Conservation (phyloP, 2,329 filamentous ascomycete genomes). For the Cladosporium sp. region DNA sequence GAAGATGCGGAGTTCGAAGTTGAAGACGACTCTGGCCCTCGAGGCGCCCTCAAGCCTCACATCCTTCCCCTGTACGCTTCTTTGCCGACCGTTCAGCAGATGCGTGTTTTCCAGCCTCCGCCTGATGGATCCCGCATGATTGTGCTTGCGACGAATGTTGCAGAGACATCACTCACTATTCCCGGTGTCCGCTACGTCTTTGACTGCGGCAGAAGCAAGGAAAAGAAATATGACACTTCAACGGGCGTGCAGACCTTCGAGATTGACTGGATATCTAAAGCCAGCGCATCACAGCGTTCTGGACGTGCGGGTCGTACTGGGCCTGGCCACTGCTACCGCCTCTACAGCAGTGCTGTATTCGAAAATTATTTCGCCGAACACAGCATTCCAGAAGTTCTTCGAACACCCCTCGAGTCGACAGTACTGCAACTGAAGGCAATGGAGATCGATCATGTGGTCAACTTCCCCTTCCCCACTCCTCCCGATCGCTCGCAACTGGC, state of each 20-base stretch:
- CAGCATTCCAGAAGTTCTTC: constrained; percentile 77
- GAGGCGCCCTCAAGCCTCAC: constrained; percentile 63
- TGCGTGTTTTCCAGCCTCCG: constrained; percentile 75
- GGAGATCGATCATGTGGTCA: constrained; percentile 81
- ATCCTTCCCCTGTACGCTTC: constrained; percentile 92
- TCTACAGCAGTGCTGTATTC: constrained; percentile 92
- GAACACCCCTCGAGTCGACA: constrained; percentile 83
- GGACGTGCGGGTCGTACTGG: constrained; percentile 94
- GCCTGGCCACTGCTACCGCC: constrained; percentile 87
- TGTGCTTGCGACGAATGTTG: constrained; percentile 90
- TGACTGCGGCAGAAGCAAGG: constrained; percentile 86
- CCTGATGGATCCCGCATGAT: constrained; percentile 80
- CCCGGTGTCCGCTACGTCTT: constrained; percentile 94
- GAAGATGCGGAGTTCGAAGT: constrained; percentile 52
- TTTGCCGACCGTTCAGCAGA: constrained; percentile 81
- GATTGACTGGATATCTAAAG: constrained; percentile 95
- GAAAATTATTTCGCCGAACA: constrained; percentile 84
- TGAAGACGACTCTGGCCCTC: constrained; percentile 46
- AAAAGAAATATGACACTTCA: constrained; percentile 77
- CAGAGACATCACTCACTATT: constrained; percentile 94
- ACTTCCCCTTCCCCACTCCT: constrained; percentile 93
- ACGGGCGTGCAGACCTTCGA: constrained; percentile 95
- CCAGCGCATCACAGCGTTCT: constrained; percentile 82
- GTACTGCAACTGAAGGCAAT: constrained; percentile 93
- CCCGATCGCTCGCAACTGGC: constrained; percentile 70